phyloP scores from a whole-genome alignment of 2,329 filamentous ascomycete genomes.

The Calcarisporium arbuscula region DNA sequence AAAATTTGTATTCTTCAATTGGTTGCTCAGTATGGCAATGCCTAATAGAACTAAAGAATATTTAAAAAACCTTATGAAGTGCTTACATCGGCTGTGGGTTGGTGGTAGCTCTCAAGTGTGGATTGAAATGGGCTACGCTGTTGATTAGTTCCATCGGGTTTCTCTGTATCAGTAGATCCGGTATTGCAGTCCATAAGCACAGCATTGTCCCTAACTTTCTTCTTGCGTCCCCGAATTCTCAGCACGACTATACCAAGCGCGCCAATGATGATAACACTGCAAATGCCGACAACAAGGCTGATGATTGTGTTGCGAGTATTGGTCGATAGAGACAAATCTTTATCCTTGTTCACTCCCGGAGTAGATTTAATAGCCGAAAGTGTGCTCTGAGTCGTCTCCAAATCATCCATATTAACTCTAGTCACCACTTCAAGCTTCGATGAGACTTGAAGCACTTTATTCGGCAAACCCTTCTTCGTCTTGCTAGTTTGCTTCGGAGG shows the following conservation, averaged over 20 bases:
- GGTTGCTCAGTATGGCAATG: too few species aligned
- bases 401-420: slow-evolving; percentile 43
- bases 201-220: slow-evolving; percentile 63
- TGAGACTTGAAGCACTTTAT: slow-evolving; percentile 9
- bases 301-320: slow-evolving; percentile 77
- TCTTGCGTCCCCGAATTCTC: slow-evolving; percentile 78
- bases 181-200: slow-evolving; percentile 65
- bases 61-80: slow-evolving; percentile 75
- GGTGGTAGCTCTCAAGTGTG: slow-evolving; percentile 69
- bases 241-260: slow-evolving; percentile 71
- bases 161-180: slow-evolving; percentile 49
- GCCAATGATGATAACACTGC: slow-evolving; percentile 68
- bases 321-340: slow-evolving; percentile 47
- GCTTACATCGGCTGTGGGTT: slow-evolving; percentile 63
- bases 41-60: too few species aligned
- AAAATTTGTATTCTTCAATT: too few species aligned
- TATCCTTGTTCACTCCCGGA: slow-evolving; percentile 42
- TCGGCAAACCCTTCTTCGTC: slow-evolving; percentile 8
- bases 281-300: slow-evolving; percentile 78
- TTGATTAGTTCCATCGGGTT: slow-evolving; percentile 42
- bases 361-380: slow-evolving; percentile 48
- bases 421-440: slow-evolving; percentile 34
- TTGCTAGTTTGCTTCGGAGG: not conserved
- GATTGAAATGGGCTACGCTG: slow-evolving; percentile 61
- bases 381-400: slow-evolving; percentile 36